Base-by-base conservation (phyloP, 257 asterid species). In the Parsonsia alboflavescens region DNA sequence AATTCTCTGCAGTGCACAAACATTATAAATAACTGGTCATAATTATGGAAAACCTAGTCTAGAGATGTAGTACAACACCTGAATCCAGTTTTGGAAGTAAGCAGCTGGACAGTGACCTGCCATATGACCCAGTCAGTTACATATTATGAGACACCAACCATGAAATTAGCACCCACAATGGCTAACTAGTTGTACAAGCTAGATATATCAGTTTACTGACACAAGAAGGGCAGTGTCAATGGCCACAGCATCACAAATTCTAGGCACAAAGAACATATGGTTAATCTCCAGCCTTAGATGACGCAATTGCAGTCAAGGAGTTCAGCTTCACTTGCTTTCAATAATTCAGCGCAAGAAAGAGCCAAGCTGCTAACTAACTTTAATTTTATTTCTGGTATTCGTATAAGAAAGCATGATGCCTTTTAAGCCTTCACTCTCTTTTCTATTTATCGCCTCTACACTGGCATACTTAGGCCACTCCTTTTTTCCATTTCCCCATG, bases 61-160 rank as follows among this genome's bases (percentile, higher is more conserved):
- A 74, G 72, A 52, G 74, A 39, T 79, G 71, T 24, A 68, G 78
- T 80, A 78, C 42, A 63, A 76, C 86, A 90, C 99, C 99, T 95
- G 85, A 92, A 95, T 80, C 99, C 98, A 22, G 99, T 95, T 85
- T 95, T 95, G 61, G 99, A 95, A 78, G 97, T 95, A 80, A 95
- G 85, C 82, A 92, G 92, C 89, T 95, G 99, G 71, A 95, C 87
- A 0, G 91, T 92, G 30, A 92, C 89, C 99, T 95, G 93, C 73
- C 83, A 86, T 52, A 78, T 65, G 81, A 75, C 54, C 54, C 26
- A 68, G 50, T 45, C 44, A 53, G 61, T 54, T 77, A 42, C 70
- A 70, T 53, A 72, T 42, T 53, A 76, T 84, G 28, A 79, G 42
- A 45, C 22, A 73, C 50, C 70, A 74, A 75, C 64, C 30, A 65